phyloP scores from a whole-genome alignment of 805 yeast genomes.

The Candida fluviatilis region DNA sequence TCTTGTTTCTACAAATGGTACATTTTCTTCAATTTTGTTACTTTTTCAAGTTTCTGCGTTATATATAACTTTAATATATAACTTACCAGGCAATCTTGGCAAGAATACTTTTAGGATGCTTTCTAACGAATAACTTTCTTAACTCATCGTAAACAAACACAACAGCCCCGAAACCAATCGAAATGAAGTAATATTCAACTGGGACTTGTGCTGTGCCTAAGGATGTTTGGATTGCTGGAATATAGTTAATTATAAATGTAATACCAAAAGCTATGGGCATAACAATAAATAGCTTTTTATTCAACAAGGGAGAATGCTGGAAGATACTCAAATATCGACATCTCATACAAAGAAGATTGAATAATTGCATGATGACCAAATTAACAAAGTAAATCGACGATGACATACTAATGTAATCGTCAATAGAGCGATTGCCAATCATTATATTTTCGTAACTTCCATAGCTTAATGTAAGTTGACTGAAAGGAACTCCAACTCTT shows the following conservation, averaged over 20 bases:
- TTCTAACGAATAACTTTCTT: slow-evolving; percentile 34
- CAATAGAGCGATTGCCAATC: slow-evolving; percentile 12
- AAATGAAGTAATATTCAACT: slow-evolving; percentile 43
- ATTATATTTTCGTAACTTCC: slow-evolving; percentile 23
- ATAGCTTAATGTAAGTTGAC: slow-evolving; percentile 30
- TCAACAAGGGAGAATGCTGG: slow-evolving; percentile 35
- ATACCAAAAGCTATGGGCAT: slow-evolving; percentile 32
- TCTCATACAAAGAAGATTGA: slow-evolving; percentile 42
- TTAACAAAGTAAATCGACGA: slow-evolving; percentile 45
- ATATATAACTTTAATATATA: too few relatives aligned
- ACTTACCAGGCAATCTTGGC: slow-evolving; percentile 42
- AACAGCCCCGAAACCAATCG: slow-evolving; percentile 41
- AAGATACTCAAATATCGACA: slow-evolving; percentile 39
- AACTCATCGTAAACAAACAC: slow-evolving; percentile 40
- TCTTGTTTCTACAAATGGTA: too few relatives aligned
- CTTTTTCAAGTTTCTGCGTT: too few relatives aligned
- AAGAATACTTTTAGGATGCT: slow-evolving; percentile 31
- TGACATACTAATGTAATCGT: slow-evolving; percentile 22
- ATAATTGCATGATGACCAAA: slow-evolving; percentile 45
- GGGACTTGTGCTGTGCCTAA: slow-evolving; percentile 38
- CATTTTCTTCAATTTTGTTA: too few relatives aligned
- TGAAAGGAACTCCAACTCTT: slow-evolving; percentile 32
- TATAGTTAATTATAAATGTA: slow-evolving; percentile 40
- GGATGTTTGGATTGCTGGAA: slow-evolving; percentile 33
- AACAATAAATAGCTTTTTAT: slow-evolving; percentile 30